Base-by-base conservation (phyloP, 192 early-diverging fungal species). In the Coemansia aciculifera region DNA sequence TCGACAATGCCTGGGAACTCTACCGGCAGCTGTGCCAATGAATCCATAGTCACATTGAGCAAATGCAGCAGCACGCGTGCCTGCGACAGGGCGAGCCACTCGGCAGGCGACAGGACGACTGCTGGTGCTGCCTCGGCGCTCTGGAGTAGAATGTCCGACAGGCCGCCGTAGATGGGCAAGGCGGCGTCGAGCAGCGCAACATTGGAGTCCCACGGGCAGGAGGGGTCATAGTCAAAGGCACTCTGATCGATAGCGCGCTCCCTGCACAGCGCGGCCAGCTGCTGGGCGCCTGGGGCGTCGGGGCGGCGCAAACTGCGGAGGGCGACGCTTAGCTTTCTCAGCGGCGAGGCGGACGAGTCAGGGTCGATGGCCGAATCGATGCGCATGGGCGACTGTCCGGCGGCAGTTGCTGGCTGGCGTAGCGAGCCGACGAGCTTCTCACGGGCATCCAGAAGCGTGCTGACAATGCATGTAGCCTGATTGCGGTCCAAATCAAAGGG, bases 61-160 rank as follows among this genome's bases (percentile, higher is more conserved):
- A 82, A 29, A 24, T 59, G 54, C 42, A 82, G 59, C 23, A 82
- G 68, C 36, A 69, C 72, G 31, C 67, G 79, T 2, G 68, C 68
- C 62, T 82, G 79, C 48, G 79, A 63, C 46, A 82, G 68, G 62
- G 74, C 68, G 13, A 82, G 74, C 79, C 79, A 82, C 31, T 82
- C 79, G 43, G 67, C 67, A 24, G 74, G 60, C 32, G 59, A 13
- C 13, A 75, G 36, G 5, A 65, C 66, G 37, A 23, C 65, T 57
- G 54, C 40, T 13, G 48, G 48, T 11, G 36, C 34, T 19, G 34
- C 54, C 11, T 24, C 40, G 23, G 39, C 24, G 46, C 37, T 59
- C 17, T 36, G 49, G 2, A 19, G 51, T 39, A 77, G 29, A 34
- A 71, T 54, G 13, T 64, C 34, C 43, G 73, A 44, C 43, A 81